Conservation (phyloP, 495 filamentous ascomycete genomes). For the Trichoderma asperelloides region DNA sequence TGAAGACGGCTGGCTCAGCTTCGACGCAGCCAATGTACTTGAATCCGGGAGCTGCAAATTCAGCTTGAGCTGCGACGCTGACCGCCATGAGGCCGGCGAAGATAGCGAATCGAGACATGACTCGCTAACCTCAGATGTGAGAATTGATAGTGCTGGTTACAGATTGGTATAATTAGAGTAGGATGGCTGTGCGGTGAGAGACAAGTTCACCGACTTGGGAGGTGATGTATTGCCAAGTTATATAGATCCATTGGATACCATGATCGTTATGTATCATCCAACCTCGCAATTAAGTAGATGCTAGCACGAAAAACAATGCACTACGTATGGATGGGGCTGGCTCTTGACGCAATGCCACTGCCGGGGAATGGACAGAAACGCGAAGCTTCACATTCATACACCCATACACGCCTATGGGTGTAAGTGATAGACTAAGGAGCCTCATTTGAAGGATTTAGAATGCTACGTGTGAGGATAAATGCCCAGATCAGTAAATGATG, state of each 20-base stretch:
- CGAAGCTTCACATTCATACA: not conserved
- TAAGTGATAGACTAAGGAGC: not conserved
- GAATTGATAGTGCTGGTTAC: too few relatives aligned
- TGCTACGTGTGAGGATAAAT: not conserved
- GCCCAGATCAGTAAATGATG: not conserved
- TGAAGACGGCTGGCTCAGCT: not conserved
- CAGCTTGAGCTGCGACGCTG: not conserved
- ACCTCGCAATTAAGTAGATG: not conserved
- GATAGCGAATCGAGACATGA: not conserved
- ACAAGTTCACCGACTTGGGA: not conserved
- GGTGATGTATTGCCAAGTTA: not conserved
- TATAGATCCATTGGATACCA: not conserved
- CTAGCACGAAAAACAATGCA: not conserved
- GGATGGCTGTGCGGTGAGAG: not conserved
- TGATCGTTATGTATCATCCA: not conserved
- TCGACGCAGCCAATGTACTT: slow-evolving; percentile 3
- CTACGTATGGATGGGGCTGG: not conserved
- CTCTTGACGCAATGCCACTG: not conserved
- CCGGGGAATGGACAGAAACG: not conserved
- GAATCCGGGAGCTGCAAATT: not conserved
- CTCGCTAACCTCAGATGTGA: not conserved
- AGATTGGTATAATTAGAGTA: too few relatives aligned
- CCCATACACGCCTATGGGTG: not conserved
- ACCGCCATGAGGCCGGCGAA: not conserved
- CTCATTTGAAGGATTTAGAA: too few relatives aligned